These are phyloP conservation scores for Salicornia ramosissima DNA, from an alignment of 148 eudicot species.

Conservation along the genomic window DNA sequence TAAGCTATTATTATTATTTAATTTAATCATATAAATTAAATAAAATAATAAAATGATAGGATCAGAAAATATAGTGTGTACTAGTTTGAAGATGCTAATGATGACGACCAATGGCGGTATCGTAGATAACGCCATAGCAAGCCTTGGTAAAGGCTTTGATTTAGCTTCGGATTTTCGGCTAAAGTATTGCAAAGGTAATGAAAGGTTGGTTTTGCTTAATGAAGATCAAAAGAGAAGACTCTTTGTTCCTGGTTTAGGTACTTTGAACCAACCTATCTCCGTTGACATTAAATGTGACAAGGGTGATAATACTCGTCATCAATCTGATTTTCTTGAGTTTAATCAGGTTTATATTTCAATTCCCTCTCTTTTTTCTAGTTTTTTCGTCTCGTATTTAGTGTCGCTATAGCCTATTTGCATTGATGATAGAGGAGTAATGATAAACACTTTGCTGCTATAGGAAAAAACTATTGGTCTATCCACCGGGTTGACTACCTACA, in stretches of 20 bases:
- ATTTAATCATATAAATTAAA: no score
- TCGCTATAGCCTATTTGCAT: no score
- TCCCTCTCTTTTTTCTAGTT: no score
- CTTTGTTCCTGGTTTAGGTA: slow-evolving; percentile 53
- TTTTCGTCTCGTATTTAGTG: no score
- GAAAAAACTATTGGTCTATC: no score
- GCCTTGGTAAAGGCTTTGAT: slow-evolving; percentile 84
- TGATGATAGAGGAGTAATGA: no score
- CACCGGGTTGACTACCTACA: no score
- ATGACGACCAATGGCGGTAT: slow-evolving; percentile 27
- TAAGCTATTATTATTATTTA: no score
- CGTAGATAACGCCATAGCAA: slow-evolving; percentile 43
- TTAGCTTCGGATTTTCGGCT: slow-evolving; percentile 66
- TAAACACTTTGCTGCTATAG: no score
- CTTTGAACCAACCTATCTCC: slow-evolving; percentile 35
- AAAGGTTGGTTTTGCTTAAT: slow-evolving; percentile 46
- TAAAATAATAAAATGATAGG: no score
- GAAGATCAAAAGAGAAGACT: slow-evolving; percentile 37
- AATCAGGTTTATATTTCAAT: slow-evolving; percentile 41
- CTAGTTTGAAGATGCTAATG: slow-evolving; percentile 20
- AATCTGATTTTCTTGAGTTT: slow-evolving; percentile 75
- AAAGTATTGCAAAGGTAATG: slow-evolving; percentile 58
- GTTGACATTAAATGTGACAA: slow-evolving; percentile 75
- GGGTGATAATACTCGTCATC: slow-evolving; percentile 73
- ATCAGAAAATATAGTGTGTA: no score